Percentiles rank a stretch among this genome's conserved stretches.
These are phyloP conservation scores for Myrica gale DNA, from an alignment of 306 rosid genomes.

Conservation along the genomic window DNA sequence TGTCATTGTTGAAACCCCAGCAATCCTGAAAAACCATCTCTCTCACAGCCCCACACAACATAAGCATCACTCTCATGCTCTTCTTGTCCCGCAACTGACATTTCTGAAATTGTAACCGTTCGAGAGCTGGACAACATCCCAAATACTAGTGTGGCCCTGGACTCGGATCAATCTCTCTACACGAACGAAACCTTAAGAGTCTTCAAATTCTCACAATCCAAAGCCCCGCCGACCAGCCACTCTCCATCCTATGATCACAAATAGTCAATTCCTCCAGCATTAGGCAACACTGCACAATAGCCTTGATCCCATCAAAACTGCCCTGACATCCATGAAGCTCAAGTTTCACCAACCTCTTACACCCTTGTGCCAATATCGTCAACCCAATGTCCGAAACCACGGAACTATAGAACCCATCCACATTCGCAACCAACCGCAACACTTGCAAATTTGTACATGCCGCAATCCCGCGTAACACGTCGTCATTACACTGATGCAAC, in stretches of 20 bases:
- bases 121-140: slow-evolving; percentile 65
- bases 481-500: slow-evolving; percentile 71
- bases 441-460: slow-evolving; percentile 75
- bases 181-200: slow-evolving; percentile 65
- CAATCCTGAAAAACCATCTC: slow-evolving; percentile 72
- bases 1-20: slow-evolving; percentile 71
- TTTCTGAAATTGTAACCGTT: slow-evolving; percentile 60
- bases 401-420: slow-evolving; percentile 51
- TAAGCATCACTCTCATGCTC: slow-evolving; percentile 49
- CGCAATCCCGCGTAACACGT: slow-evolving; percentile 71
- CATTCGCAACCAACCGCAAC: slow-evolving; percentile 56
- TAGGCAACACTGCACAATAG: slow-evolving; percentile 79
- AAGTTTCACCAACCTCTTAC: slow-evolving; percentile 73
- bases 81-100: slow-evolving; percentile 65
- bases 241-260: slow-evolving; percentile 80
- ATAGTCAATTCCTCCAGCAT: slow-evolving; percentile 82
- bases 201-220: slow-evolving; percentile 76
- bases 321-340: slow-evolving; percentile 87
- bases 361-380: slow-evolving; percentile 85
- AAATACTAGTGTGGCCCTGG: slow-evolving; percentile 67
- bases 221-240: slow-evolving; percentile 81
- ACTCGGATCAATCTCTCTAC: slow-evolving; percentile 55
- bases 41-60: slow-evolving; percentile 53
- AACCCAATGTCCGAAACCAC: slow-evolving; percentile 76
- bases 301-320: slow-evolving; percentile 83